phyloP scores from a whole-genome alignment of 2,329 filamentous ascomycete genomes.

The Paracorniculantispora psalliotae region DNA sequence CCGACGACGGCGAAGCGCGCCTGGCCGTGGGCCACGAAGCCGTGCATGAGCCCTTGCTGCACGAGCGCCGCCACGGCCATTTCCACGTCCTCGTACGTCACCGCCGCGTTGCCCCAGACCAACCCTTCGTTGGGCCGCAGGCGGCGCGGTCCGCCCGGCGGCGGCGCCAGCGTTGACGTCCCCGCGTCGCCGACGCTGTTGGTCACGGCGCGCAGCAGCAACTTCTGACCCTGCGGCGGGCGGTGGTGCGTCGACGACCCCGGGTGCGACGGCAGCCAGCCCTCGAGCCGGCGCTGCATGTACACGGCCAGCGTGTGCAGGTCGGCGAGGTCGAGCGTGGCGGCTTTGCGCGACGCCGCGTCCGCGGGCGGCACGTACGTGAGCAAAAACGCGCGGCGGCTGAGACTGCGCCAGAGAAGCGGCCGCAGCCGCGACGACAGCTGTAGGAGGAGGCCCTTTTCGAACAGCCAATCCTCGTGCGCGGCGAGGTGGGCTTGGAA shows the following conservation, averaged over 20 bases:
- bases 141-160: constrained; percentile 39
- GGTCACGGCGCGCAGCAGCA: constrained; percentile 48
- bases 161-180: constrained; percentile 42
- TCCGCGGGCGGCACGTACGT: constrained; percentile 64
- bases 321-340: constrained; percentile 68
- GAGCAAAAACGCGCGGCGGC: constrained; percentile 71
- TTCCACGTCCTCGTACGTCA: constrained; percentile 65
- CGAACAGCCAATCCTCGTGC: constrained; percentile 68
- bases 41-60: constrained; percentile 74
- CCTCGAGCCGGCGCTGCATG: constrained; percentile 60
- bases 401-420: constrained; percentile 77
- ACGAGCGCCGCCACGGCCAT: constrained; percentile 71
- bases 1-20: constrained; percentile 79
- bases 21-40: constrained; percentile 75
- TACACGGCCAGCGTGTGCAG: constrained; percentile 59
- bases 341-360: constrained; percentile 54
- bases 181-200: constrained; percentile 38
- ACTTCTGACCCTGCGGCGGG: constrained; percentile 40
- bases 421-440: constrained; percentile 74
- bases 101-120: constrained; percentile 57
- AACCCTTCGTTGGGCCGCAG: constrained; percentile 55
- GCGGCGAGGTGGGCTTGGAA: constrained; percentile 66
- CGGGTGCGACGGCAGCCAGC: constrained; percentile 42
- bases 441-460: constrained; percentile 69
- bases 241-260: constrained; percentile 26